A percentile compares a stretch with the other conserved stretches of the same genome.
phyloP scores from a whole-genome alignment of 23 red algal genomes.

The Gracilaria vermiculophylla region DNA sequence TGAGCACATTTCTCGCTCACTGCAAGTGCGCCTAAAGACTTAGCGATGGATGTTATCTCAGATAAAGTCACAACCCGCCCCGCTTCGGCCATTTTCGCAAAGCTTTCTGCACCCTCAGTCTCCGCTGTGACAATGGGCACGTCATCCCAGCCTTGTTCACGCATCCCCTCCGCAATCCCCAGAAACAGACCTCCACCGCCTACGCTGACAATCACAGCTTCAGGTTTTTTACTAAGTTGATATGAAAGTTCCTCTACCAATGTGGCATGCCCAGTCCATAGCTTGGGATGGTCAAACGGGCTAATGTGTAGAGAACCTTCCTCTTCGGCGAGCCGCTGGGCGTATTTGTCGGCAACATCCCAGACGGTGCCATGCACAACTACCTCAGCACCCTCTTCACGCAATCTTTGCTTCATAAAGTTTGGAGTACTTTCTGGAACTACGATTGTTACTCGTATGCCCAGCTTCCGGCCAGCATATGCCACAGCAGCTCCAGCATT shows the following conservation, averaged over 20 bases:
- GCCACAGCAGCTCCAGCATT: constrained; percentile 88
- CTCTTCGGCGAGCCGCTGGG: constrained; percentile 37
- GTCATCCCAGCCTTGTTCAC: constrained; percentile 57
- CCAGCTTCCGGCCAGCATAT: constrained; percentile 42
- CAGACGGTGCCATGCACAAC: constrained; percentile 76
- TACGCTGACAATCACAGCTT: constrained; percentile 68
- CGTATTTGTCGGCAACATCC: constrained; percentile 76
- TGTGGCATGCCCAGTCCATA: constrained; percentile 77
- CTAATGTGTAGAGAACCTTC: constrained; percentile 52
- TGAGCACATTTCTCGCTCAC: constrained; percentile 60
- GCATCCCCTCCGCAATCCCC: constrained; percentile 65
- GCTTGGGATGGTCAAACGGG: constrained; percentile 79
- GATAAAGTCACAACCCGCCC: constrained; percentile 55
- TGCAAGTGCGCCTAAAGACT: constrained; percentile 70
- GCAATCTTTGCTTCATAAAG: constrained; percentile 72
- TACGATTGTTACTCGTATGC: constrained; percentile 60
- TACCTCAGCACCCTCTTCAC: constrained; percentile 65
- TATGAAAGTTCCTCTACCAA: constrained; percentile 76
- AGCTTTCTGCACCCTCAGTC: constrained; percentile 75
- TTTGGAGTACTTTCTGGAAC: constrained; percentile 82
- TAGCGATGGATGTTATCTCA: constrained; percentile 74
- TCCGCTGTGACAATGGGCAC: constrained; percentile 74
- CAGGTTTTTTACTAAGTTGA: constrained; percentile 45
- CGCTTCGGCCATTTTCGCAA: constrained; percentile 74
- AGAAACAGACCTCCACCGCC: constrained; percentile 91